These are phyloP conservation scores for Penicillium oxalicum DNA, from an alignment of 2,329 filamentous ascomycete species.

Conservation along the genomic window DNA sequence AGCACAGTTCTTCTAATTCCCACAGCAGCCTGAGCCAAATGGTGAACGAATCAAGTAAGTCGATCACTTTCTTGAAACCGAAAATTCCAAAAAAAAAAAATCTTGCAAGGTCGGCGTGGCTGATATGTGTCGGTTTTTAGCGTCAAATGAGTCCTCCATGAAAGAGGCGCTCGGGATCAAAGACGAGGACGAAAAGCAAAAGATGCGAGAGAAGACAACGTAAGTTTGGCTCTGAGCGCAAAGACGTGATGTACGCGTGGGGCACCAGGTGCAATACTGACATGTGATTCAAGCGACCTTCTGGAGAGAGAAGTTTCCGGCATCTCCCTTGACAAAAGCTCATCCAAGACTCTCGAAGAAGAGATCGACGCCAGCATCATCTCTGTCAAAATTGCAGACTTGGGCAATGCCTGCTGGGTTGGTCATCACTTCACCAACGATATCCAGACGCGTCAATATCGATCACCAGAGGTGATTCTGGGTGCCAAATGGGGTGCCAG, in stretches of 20 bases:
- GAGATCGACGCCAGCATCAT: slow-evolving; percentile 62
- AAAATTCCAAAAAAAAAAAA: too few relatives aligned
- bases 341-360: slow-evolving; percentile 31
- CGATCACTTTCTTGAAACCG: slow-evolving; percentile 22
- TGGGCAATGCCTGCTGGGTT: slow-evolving; percentile 98
- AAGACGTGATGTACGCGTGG: background rate
- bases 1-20: slow-evolving; percentile 56
- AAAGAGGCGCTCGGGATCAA: slow-evolving; percentile 48
- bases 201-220: slow-evolving; percentile 88
- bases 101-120: slow-evolving; percentile 33
- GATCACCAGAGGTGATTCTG: slow-evolving; percentile 93
- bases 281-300: slow-evolving; percentile 59
- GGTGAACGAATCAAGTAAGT: slow-evolving; percentile 66
- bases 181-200: slow-evolving; percentile 61
- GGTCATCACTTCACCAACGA: slow-evolving; percentile 99
- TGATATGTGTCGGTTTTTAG: slow-evolving; percentile 27
- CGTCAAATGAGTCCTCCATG: slow-evolving; percentile 51
- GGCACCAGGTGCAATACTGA: slow-evolving; percentile 6
- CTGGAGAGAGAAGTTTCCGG: slow-evolving; percentile 89
- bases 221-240: slow-evolving; percentile 47
- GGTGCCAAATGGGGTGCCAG: slow-evolving; percentile 99
- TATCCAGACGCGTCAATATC: slow-evolving; percentile 95
- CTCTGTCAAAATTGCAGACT: slow-evolving; percentile 96
- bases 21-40: slow-evolving; percentile 78
- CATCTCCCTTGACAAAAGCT: slow-evolving; percentile 80